Conservation (phyloP, 306 rosid genomes). For the Lagenaria siceraria region DNA sequence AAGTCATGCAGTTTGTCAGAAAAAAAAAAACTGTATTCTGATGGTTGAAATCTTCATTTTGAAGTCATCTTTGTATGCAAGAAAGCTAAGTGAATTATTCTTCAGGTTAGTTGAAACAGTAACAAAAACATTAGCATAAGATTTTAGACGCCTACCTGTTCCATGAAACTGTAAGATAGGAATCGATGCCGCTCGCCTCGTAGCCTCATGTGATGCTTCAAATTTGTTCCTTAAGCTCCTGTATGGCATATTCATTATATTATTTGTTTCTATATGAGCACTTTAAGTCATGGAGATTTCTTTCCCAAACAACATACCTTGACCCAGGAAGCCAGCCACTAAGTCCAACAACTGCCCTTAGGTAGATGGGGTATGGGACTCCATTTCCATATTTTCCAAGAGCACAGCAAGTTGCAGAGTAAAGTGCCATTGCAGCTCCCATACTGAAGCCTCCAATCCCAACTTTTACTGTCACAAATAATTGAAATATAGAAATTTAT, state of each 20-base stretch:
- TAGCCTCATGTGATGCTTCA: constrained; percentile 72
- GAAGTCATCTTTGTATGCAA: neutral
- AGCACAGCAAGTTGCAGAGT: constrained; percentile 94
- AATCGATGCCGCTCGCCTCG: constrained; percentile 75
- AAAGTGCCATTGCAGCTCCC: constrained; percentile 96
- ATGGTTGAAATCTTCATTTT: neutral
- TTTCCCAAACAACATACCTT: constrained; percentile 31
- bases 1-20: neutral
- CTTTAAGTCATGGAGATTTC: neutral
- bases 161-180: constrained; percentile 82
- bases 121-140: neutral
- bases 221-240: constrained; percentile 82
- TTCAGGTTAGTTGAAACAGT: neutral
- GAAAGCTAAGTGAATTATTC: neutral
- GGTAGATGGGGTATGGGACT: constrained; percentile 58
- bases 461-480: constrained; percentile 69
- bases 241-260: constrained; percentile 4
- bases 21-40: neutral
- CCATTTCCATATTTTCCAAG: constrained; percentile 81
- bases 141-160: constrained; percentile 33
- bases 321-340: constrained; percentile 99
- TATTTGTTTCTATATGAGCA: neutral
- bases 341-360: constrained; percentile 80
- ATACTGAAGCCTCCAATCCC: constrained; percentile 97
- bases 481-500: neutral